phyloP scores from a whole-genome alignment of 352 stramenopile genomes.

The Plasmopara viticola region DNA sequence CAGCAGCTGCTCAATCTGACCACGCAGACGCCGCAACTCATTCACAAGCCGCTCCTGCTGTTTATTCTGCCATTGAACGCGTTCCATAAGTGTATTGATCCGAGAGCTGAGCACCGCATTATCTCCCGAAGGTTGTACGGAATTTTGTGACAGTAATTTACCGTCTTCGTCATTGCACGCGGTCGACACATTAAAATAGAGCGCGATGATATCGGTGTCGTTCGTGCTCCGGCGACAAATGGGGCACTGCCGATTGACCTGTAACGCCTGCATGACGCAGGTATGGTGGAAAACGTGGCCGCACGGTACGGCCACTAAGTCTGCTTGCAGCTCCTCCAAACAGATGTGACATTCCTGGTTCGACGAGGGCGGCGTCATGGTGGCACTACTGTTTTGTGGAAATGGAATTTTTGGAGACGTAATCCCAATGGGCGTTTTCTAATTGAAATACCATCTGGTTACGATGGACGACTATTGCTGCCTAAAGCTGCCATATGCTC shows the following conservation, averaged over 20 bases:
- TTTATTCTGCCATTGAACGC: slow-evolving; percentile 74
- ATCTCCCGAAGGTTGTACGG: slow-evolving; percentile 14
- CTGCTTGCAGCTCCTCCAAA: slow-evolving; percentile 60
- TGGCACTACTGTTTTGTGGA: background rate
- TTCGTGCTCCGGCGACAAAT: slow-evolving; percentile 51
- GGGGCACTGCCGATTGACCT: slow-evolving; percentile 65
- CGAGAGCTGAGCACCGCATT: slow-evolving; percentile 40
- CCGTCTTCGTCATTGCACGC: background rate
- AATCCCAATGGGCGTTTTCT: background rate
- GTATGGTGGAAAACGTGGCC: slow-evolving; percentile 68
- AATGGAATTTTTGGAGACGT: background rate
- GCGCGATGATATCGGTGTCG: slow-evolving; percentile 42
- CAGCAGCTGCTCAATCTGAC: slow-evolving; percentile 58
- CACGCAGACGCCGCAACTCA: slow-evolving; percentile 52
- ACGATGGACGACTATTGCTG: background rate
- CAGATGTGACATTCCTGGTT: slow-evolving; percentile 80
- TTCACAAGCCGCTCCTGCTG: slow-evolving; percentile 52
- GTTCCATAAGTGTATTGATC: slow-evolving; percentile 56
- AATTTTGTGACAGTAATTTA: slow-evolving; percentile 3
- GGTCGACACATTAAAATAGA: slow-evolving; percentile 59
- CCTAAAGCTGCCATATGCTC: too few species aligned
- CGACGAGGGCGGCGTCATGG: slow-evolving; percentile 10
- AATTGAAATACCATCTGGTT: background rate
- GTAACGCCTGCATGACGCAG: slow-evolving; percentile 69
- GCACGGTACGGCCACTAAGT: slow-evolving; percentile 54